Conservation (phyloP, 2,329 filamentous ascomycete species). For the Penicillium freii region DNA sequence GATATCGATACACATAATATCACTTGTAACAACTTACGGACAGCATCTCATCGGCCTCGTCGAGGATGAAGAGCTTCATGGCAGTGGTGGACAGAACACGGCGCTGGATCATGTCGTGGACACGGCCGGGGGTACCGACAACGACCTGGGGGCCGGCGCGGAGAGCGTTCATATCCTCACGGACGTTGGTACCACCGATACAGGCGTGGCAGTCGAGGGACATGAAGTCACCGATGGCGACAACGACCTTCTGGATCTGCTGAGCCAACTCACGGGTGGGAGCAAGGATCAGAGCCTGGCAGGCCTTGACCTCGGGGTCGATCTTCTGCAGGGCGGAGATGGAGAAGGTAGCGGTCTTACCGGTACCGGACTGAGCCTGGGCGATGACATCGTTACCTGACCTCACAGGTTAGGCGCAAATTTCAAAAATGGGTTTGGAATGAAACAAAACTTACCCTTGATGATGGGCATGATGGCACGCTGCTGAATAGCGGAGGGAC, state of each 20-base stretch:
- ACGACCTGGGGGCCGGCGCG: constrained; percentile 98
- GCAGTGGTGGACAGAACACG: constrained; percentile 69
- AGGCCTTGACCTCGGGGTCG: constrained; percentile 89
- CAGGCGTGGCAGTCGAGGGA: constrained; percentile 98
- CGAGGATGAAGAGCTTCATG: constrained; percentile 76
- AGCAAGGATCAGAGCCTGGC: constrained; percentile 96
- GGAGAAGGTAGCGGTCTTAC: constrained; percentile 99
- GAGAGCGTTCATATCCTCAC: constrained; percentile 95
- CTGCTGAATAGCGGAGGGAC: constrained; percentile 99
- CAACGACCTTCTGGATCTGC: constrained; percentile 97
- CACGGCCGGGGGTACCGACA: constrained; percentile 93
- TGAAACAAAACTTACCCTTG: constrained; percentile 69
- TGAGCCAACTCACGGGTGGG: constrained; percentile 96
- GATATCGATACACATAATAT: background rate
- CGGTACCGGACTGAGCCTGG: constrained; percentile 98
- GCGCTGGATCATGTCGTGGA: constrained; percentile 79
- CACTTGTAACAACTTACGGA: constrained; percentile 15
- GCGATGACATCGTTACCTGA: constrained; percentile 97
- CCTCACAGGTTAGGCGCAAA: constrained; percentile 13
- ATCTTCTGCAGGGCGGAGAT: constrained; percentile 99
- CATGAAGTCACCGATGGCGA: constrained; percentile 99
- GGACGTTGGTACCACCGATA: constrained; percentile 96
- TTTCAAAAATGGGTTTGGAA: background rate
- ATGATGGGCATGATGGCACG: constrained; percentile 99
- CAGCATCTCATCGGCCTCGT: constrained; percentile 75